Base-by-base conservation (phyloP, 805 yeast genomes). In the Soucietia sequanensis region DNA sequence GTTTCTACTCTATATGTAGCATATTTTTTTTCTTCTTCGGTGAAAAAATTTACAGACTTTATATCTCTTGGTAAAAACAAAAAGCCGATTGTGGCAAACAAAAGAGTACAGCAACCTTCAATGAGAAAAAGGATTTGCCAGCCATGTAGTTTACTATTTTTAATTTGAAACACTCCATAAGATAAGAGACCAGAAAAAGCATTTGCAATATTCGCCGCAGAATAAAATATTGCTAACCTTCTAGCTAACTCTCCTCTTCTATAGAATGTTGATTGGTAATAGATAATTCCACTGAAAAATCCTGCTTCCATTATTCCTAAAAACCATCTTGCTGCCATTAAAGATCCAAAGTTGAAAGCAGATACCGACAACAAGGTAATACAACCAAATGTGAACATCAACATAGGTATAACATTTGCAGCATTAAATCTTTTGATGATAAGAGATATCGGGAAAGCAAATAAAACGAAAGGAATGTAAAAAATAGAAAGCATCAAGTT, bases 101-200 rank as follows among this genome's bases (percentile, higher is more conserved):
- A 20, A 14, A 71, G 52, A 2, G 77, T 70, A 25, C 56, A 48
- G 12, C 55, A 52, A 10, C 77, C 77, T 50, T 72, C 76, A 31
- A 71, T 56, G 27, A 73, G 47, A 44, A 72, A 71, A 35, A 73
- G 51, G 31, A 66, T 66, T 41, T 70, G 70, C 78, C 78, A 73
- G 3, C 78, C 77, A 11, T 61, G 48, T 23, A 72, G 52, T 11
- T 44, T 42, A 16, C 59, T 47, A 30, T 49, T 43, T 31, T 61
- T 46, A 36, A 70, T 68, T 44, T 70, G 75, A 45, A 70, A 69
- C 21, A 39, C 48, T 2, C 59, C 62, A 31, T 42, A 55, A 11
- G 68, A 49, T 26, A 65, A 46, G 12, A 65, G 49, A 12, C 71
- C 70, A 7, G 64, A 54, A 30, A 64, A 64, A 5, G 71, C 68